A percentile compares a stretch with the other conserved stretches of the same genome.
Conservation (phyloP, 2,329 filamentous ascomycete genomes). For the Verticillium longisporum region DNA sequence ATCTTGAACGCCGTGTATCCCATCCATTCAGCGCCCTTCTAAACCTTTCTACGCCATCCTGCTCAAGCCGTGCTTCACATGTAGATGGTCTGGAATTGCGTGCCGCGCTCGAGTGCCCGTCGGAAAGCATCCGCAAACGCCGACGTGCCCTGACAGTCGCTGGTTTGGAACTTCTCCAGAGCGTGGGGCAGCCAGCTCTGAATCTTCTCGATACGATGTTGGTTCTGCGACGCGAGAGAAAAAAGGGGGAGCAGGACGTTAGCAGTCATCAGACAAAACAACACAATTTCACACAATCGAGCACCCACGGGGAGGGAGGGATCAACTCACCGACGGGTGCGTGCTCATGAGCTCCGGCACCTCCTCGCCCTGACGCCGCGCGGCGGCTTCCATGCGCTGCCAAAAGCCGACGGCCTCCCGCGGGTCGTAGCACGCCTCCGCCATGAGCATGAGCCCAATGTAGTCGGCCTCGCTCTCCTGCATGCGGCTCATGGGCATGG, state of each 20-base stretch:
- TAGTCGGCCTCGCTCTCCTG: conserved; percentile 77
- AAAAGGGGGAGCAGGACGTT: conserved; percentile 7
- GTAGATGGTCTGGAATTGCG: background rate
- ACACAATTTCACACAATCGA: background rate
- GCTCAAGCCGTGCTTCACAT: background rate
- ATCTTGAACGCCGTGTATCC: background rate
- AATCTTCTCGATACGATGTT: conserved; percentile 59
- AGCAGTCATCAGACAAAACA: background rate
- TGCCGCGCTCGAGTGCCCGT: conserved; percentile 33
- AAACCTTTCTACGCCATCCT: background rate
- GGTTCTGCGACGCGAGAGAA: conserved; percentile 32
- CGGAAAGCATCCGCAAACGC: conserved; percentile 47
- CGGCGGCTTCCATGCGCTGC: conserved; percentile 54
- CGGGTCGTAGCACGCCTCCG: conserved; percentile 71
- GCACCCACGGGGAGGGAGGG: too few relatives aligned
- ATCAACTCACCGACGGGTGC: conserved; percentile 59
- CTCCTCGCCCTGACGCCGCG: conserved; percentile 32
- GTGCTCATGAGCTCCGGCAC: conserved; percentile 69
- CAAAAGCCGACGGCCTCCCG: conserved; percentile 59
- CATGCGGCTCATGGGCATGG: conserved; percentile 59
- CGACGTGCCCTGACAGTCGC: conserved; percentile 46
- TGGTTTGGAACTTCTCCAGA: conserved; percentile 43
- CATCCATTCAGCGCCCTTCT: background rate
- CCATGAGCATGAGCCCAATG: conserved; percentile 78
- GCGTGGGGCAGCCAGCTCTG: conserved; percentile 54